phyloP scores from a whole-genome alignment of 768 basidiomycete species.

The Gloeopeniophorella convolvens region DNA sequence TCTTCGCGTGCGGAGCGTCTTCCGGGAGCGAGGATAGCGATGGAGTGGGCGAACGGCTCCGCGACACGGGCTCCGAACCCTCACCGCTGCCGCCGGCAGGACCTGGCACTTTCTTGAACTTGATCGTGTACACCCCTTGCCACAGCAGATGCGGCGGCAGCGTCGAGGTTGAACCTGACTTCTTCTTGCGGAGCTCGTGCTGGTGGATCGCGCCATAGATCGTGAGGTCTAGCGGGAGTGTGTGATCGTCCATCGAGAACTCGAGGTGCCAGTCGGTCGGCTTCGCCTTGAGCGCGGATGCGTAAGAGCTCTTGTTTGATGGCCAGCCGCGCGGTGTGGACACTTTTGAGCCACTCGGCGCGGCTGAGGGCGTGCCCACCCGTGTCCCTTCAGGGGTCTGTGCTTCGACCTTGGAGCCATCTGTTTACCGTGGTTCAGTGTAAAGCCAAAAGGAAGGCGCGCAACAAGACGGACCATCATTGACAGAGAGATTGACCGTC shows the following conservation, averaged over 20 bases:
- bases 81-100: slow-evolving; percentile 43
- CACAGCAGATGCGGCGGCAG: slow-evolving; percentile 70
- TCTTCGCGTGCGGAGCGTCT: slow-evolving; percentile 82
- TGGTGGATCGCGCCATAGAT: slow-evolving; percentile 97
- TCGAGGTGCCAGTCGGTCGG: slow-evolving; percentile 96
- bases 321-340: slow-evolving; percentile 30
- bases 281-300: slow-evolving; percentile 87
- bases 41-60: slow-evolving; percentile 58
- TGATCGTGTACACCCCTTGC: slow-evolving; percentile 87
- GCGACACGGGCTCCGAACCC: slow-evolving; percentile 40
- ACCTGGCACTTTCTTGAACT: slow-evolving; percentile 88
- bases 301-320: slow-evolving; percentile 67
- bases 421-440: slow-evolving; percentile 32
- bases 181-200: slow-evolving; percentile 74
- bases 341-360: slow-evolving; percentile 36
- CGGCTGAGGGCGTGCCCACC: slow-evolving; percentile 74
- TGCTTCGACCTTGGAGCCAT: slow-evolving; percentile 91
- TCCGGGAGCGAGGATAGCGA: slow-evolving; percentile 75
- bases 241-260: slow-evolving; percentile 88
- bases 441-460: neutral
- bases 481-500: slow-evolving; percentile 78
- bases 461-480: slow-evolving; percentile 48
- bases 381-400: slow-evolving; percentile 96
- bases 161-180: slow-evolving; percentile 35
- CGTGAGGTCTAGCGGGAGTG: slow-evolving; percentile 80